These are phyloP conservation scores for Citrus trifoliata DNA, from an alignment of 345 rosid species.

Conservation along the genomic window DNA sequence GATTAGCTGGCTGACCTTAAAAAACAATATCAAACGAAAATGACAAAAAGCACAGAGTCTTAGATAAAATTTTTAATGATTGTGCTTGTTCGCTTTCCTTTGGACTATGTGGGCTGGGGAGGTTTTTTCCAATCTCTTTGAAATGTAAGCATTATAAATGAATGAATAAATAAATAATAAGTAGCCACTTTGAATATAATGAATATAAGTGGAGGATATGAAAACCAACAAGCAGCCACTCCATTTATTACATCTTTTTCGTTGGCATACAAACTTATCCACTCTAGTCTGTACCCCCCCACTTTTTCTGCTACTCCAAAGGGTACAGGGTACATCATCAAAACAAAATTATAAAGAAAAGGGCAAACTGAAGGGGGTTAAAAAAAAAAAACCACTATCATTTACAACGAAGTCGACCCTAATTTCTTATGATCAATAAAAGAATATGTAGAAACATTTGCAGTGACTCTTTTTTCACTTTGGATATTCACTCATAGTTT, in stretches of 20 bases:
- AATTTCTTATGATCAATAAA: neutral
- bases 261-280: neutral
- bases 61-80: no score
- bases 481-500: neutral
- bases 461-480: no score
- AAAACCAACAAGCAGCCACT: neutral
- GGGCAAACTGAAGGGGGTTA: neutral
- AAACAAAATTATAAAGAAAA: neutral
- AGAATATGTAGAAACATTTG: neutral
- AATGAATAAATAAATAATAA: no score
- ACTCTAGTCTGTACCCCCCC: neutral
- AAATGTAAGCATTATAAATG: no score
- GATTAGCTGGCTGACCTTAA: no score
- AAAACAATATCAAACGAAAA: no score
- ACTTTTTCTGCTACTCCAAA: neutral
- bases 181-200: no score
- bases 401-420: conserved; percentile 1
- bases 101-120: no score
- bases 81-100: no score
- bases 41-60: no score
- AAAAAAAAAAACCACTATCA: neutral
- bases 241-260: neutral
- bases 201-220: no score
- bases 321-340: neutral
- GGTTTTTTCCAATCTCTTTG: no score